A percentile compares a stretch with the other conserved stretches of the same genome.
Conservation (phyloP, 2,329 filamentous ascomycete genomes). For the Pseudogymnoascus sp. region DNA sequence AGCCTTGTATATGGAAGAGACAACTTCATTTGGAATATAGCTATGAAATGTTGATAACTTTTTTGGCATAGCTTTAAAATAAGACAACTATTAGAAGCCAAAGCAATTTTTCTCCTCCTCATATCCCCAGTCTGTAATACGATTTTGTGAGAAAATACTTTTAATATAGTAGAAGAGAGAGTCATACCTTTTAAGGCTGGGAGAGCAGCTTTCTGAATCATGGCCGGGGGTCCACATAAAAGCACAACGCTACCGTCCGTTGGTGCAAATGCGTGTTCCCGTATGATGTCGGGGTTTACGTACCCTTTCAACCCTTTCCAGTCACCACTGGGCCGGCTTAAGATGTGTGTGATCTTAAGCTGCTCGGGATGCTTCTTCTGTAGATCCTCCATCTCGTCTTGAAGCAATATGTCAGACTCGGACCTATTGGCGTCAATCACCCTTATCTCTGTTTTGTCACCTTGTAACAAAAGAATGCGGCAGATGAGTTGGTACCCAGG, state of each 20-base stretch:
- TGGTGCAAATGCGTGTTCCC: conserved; percentile 34
- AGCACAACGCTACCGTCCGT: conserved; percentile 31
- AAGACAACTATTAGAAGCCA: conserved; percentile 28
- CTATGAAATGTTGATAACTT: background rate
- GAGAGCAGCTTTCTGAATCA: conserved; percentile 44
- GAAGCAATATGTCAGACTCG: conserved; percentile 39
- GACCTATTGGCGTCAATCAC: conserved; percentile 41
- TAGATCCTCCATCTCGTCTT: conserved; percentile 34
- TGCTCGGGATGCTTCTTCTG: conserved; percentile 30
- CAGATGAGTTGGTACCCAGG: conserved; percentile 42
- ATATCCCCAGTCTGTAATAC: conserved; percentile 31
- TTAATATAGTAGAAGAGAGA: conserved; percentile 13
- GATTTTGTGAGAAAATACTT: conserved; percentile 14
- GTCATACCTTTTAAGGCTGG: conserved; percentile 31
- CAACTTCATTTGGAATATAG: background rate
- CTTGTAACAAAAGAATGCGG: conserved; percentile 29
- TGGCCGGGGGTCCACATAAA: conserved; percentile 40
- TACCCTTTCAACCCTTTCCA: conserved; percentile 40
- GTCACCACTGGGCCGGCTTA: conserved; percentile 34
- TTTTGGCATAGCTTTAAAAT: background rate
- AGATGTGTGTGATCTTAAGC: conserved; percentile 38
- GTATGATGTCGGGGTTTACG: conserved; percentile 34
- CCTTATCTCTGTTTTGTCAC: conserved; percentile 32
- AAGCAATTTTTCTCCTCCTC: conserved; percentile 37
- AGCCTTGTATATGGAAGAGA: background rate